Evolutionary conservation across 306 rosid species (phyloP).

Genomic region (Dicorynia guianensis): DNA sequence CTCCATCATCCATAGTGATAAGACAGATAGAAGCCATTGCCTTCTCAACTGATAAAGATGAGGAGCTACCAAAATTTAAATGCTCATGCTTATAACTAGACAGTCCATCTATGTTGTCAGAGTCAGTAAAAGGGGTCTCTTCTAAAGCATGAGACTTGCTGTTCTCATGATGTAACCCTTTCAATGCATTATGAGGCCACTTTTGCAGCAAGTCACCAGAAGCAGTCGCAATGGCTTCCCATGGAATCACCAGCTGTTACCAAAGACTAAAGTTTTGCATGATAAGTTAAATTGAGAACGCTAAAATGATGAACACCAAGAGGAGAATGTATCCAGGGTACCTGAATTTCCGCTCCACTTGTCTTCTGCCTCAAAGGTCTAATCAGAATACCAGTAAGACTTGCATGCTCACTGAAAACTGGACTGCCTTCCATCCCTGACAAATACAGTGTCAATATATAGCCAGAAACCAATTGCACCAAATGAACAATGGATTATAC

Average conservation of each 20-base stretch:
- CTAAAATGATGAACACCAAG: conserved; percentile 35
- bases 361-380: conserved; percentile 86
- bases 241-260: conserved; percentile 96
- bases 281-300: conserved; percentile 64
- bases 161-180: conserved; percentile 50
- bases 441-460: conserved; percentile 48
- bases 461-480: conserved; percentile 47
- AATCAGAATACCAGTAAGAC: conserved; percentile 76
- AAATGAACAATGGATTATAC: conserved; percentile 48
- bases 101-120: conserved; percentile 40
- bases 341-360: conserved; percentile 93
- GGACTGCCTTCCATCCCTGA: conserved; percentile 97
- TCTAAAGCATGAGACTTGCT: conserved; percentile 44
- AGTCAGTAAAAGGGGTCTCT: conserved; percentile 39
- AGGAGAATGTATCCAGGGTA: conserved; percentile 47
- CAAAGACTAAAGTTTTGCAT: conserved; percentile 75
- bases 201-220: conserved; percentile 66
- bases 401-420: conserved; percentile 70
- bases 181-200: conserved; percentile 51
- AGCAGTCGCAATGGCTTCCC: conserved; percentile 85
- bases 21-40: conserved; percentile 87
- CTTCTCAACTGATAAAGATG: conserved; percentile 65
- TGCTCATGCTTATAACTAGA: conserved; percentile 36
- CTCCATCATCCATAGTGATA: conserved; percentile 82
- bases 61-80: conserved; percentile 44